Evolutionary conservation across 2,329 filamentous ascomycete species (phyloP).

Genomic region (Neurospora sp.): DNA sequence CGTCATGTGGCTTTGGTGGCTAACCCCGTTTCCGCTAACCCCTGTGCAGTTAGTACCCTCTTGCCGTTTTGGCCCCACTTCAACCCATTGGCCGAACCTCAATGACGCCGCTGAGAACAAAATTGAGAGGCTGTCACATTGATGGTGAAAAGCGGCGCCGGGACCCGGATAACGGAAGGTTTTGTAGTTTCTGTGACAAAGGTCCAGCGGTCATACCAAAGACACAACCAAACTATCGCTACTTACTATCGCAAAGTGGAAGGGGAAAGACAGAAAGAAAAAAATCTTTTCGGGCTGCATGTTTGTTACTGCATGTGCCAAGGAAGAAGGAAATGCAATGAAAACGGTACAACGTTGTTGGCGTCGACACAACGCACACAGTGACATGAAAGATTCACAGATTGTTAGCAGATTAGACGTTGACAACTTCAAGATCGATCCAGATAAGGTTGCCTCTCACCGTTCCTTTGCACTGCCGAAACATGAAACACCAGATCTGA

Average conservation of each 20-base stretch:
- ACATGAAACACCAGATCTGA: slow-evolving; percentile 14
- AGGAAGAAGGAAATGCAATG: neutral
- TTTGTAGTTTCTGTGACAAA: neutral
- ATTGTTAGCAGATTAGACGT: neutral
- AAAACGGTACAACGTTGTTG: neutral
- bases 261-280: neutral
- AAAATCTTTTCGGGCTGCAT: neutral
- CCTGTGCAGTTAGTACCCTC: neutral
- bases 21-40: slow-evolving; percentile 5
- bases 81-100: neutral
- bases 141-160: neutral
- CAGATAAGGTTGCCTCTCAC: neutral
- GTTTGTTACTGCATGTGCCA: neutral
- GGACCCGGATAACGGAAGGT: neutral
- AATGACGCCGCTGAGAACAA: neutral
- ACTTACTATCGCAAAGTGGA: neutral
- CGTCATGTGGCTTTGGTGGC: slow-evolving; percentile 9
- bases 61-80: neutral
- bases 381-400: neutral
- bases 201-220: neutral
- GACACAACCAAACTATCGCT: neutral
- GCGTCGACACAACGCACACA: neutral
- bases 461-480: slow-evolving; percentile 8
- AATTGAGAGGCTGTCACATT: neutral
- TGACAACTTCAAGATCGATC: neutral